Conservation (phyloP, 140 eudicot genomes). For the Flaveria floridana region DNA sequence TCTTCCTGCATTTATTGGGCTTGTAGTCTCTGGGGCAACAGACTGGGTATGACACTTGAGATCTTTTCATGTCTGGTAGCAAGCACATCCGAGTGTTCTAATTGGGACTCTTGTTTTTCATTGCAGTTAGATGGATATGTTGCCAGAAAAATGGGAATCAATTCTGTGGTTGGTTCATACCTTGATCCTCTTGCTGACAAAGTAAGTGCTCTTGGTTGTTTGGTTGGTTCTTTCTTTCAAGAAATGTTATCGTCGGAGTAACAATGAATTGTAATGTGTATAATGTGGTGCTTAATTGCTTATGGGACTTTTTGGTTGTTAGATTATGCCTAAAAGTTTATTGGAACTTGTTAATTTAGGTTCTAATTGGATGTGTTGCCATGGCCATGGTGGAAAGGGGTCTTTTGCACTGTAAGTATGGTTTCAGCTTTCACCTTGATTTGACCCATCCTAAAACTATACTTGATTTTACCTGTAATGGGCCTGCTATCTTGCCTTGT, state of each 20-base stretch:
- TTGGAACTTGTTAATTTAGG: slow-evolving; percentile 46
- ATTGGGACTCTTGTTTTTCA: slow-evolving; percentile 18
- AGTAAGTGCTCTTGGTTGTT: slow-evolving; percentile 42
- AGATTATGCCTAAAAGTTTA: background rate
- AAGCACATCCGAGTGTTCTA: background rate
- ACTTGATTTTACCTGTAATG: background rate
- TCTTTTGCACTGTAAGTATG: slow-evolving; percentile 80
- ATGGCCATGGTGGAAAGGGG: slow-evolving; percentile 88
- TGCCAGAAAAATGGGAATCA: slow-evolving; percentile 92
- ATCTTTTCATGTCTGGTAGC: slow-evolving; percentile 9
- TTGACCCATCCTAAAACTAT: background rate
- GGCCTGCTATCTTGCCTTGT: background rate
- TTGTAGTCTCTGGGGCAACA: slow-evolving; percentile 82
- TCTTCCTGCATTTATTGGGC: slow-evolving; percentile 83
- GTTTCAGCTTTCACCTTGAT: slow-evolving; percentile 9
- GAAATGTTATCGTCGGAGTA: background rate
- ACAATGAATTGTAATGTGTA: background rate
- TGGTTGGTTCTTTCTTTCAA: slow-evolving; percentile 11
- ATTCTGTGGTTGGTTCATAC: slow-evolving; percentile 96
- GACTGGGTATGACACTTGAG: slow-evolving; percentile 69
- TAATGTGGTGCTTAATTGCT: background rate
- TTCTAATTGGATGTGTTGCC: slow-evolving; percentile 85
- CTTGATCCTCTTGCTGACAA: slow-evolving; percentile 99
- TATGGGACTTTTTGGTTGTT: slow-evolving; percentile 22
- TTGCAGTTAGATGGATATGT: slow-evolving; percentile 90